phyloP scores from a whole-genome alignment of 805 yeast genomes.

The Babjeviella inositovora region DNA sequence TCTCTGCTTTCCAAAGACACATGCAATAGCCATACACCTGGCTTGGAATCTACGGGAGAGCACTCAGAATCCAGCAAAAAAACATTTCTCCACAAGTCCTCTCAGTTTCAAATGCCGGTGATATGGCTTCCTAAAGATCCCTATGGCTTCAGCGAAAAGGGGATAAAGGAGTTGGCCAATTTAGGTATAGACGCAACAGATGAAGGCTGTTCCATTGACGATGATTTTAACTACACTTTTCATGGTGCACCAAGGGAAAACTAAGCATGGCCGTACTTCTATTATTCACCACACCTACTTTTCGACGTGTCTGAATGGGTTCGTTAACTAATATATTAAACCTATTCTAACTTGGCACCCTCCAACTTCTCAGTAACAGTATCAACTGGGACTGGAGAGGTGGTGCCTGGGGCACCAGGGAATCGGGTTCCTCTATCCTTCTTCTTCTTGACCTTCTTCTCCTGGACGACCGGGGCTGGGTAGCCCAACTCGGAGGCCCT shows the following conservation, averaged over 20 bases:
- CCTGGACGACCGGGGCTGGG: constrained; percentile 52
- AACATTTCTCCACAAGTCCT: constrained; percentile 7
- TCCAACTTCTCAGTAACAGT: constrained; percentile 19
- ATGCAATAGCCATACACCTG: constrained; percentile 1
- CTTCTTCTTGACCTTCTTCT: constrained; percentile 52
- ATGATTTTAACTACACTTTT: no score
- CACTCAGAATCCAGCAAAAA: neutral
- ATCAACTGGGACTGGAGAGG: constrained; percentile 6
- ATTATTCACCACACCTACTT: no score
- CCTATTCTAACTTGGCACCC: constrained; percentile 15
- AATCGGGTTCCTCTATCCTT: constrained; percentile 83
- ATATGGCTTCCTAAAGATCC: constrained; percentile 15
- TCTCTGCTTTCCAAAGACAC: constrained; percentile 1
- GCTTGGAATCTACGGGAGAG: neutral
- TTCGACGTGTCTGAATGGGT: no score
- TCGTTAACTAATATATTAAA: no score
- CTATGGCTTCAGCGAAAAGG: constrained; percentile 10
- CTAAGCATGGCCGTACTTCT: no score
- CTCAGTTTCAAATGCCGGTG: constrained; percentile 5
- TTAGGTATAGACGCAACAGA: constrained; percentile 6
- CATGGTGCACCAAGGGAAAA: no score
- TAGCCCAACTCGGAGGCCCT: constrained; percentile 69
- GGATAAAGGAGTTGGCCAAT: constrained; percentile 6
- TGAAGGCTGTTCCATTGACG: constrained; percentile 5
- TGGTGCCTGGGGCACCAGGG: constrained; percentile 44